These are phyloP conservation scores for Cryphonectria parasitica DNA, from an alignment of 2,329 filamentous ascomycete genomes.

Conservation along the genomic window DNA sequence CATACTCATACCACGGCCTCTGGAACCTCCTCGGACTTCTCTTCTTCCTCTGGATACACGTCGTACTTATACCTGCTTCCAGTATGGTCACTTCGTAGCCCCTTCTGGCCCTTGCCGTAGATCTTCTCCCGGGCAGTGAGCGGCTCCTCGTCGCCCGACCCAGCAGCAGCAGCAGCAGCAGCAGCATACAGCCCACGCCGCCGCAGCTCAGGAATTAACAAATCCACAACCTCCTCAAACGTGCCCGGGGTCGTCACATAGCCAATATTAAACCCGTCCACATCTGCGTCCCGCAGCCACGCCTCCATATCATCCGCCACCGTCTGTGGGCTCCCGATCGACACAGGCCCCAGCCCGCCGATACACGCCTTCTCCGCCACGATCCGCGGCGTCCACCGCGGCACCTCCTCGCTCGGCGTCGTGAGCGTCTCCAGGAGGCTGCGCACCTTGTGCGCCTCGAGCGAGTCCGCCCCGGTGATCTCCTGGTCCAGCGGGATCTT, in stretches of 20 bases:
- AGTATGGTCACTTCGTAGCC: conserved; percentile 60
- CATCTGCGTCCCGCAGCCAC: conserved; percentile 44
- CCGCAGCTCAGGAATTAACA: conserved; percentile 52
- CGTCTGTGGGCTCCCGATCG: conserved; percentile 48
- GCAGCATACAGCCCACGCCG: conserved; percentile 44
- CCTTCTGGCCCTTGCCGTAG: conserved; percentile 62
- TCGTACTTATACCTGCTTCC: conserved; percentile 66
- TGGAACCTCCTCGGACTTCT: conserved; percentile 33
- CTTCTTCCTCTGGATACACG: conserved; percentile 62
- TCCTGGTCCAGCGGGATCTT: conserved; percentile 56
- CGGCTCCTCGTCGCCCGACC: conserved; percentile 34
- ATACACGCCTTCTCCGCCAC: conserved; percentile 52
- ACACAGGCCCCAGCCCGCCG: conserved; percentile 52
- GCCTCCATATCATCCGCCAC: conserved; percentile 53
- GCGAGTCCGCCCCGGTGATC: conserved; percentile 53
- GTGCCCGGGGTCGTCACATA: conserved; percentile 56
- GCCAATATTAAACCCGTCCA: conserved; percentile 43
- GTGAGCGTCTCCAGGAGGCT: conserved; percentile 48
- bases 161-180: conserved; percentile 35
- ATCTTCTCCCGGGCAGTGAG: conserved; percentile 63
- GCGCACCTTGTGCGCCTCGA: conserved; percentile 50
- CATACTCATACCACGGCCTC: too few species aligned
- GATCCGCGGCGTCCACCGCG: conserved; percentile 48
- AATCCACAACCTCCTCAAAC: conserved; percentile 55
- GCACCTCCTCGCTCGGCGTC: conserved; percentile 48